Conservation (phyloP, 2,329 filamentous ascomycete species). For the Paecilomyces dactylethromorphus region DNA sequence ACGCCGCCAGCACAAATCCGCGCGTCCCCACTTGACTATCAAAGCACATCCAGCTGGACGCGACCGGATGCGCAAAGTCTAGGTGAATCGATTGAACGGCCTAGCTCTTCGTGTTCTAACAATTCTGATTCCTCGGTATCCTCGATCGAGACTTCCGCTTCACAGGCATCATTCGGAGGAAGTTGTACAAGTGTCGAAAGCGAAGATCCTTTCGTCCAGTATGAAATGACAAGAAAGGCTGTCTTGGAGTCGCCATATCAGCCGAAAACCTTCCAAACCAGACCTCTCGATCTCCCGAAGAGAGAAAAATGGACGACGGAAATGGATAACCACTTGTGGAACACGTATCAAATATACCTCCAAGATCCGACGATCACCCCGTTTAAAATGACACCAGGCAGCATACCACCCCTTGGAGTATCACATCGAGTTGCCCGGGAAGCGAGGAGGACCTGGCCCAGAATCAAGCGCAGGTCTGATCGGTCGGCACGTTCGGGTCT, state of each 20-base stretch:
- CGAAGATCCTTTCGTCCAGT: constrained; percentile 52
- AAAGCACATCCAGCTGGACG: constrained; percentile 23
- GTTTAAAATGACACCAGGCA: constrained; percentile 61
- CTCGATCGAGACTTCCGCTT: constrained; percentile 51
- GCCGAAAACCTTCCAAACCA: constrained; percentile 19
- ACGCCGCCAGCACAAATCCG: constrained; percentile 41
- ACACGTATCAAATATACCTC: constrained; percentile 59
- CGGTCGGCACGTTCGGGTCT: constrained; percentile 4
- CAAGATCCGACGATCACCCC: constrained; percentile 60
- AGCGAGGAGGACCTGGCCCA: constrained; percentile 56
- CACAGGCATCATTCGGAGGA: constrained; percentile 51
- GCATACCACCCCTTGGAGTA: constrained; percentile 57
- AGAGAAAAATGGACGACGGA: constrained; percentile 49
- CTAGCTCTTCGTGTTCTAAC: constrained; percentile 52
- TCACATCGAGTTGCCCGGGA: constrained; percentile 57
- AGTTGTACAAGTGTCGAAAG: constrained; percentile 58
- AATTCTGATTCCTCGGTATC: constrained; percentile 58
- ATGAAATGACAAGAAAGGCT: constrained; percentile 31
- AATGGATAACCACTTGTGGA: constrained; percentile 62
- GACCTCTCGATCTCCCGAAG: constrained; percentile 16
- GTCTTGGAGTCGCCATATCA: constrained; percentile 32
- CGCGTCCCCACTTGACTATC: constrained; percentile 25
- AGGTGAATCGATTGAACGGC: constrained; percentile 45
- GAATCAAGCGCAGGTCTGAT: constrained; percentile 30
- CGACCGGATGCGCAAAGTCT: constrained; percentile 22